These are phyloP conservation scores for Apostasia shenzhenica DNA, from an alignment of 106 monocot species.

Conservation along the genomic window DNA sequence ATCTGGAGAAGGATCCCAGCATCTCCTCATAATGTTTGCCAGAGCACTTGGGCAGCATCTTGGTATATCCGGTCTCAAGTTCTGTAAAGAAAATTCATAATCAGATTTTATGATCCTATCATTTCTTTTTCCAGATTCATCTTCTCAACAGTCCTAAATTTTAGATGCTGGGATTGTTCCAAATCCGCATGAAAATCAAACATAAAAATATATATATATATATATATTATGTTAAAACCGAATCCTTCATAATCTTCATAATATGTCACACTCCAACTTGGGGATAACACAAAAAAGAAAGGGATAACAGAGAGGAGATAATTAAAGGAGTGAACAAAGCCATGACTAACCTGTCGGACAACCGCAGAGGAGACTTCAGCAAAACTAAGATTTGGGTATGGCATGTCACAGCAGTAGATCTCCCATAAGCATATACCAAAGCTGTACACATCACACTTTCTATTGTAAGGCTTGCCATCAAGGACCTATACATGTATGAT, in stretches of 20 bases:
- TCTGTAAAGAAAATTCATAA: constrained; percentile 15
- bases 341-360: constrained; percentile 35
- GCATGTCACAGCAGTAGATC: constrained; percentile 68
- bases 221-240: too few species aligned
- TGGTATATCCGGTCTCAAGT: constrained; percentile 65
- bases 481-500: constrained; percentile 35
- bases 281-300: neutral
- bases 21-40: constrained; percentile 45
- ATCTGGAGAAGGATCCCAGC: constrained; percentile 56
- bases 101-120: neutral
- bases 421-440: constrained; percentile 80
- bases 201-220: too few species aligned
- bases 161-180: too few species aligned
- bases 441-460: constrained; percentile 72
- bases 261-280: too few species aligned
- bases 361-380: constrained; percentile 50
- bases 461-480: constrained; percentile 61
- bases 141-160: too few species aligned
- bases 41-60: constrained; percentile 46
- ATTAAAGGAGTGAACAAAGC: too few species aligned
- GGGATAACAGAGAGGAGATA: neutral
- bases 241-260: too few species aligned
- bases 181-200: too few species aligned
- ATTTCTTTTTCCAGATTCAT: too few species aligned
- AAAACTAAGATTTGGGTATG: constrained; percentile 53